These are phyloP conservation scores for Cocos nucifera DNA, from an alignment of 176 grass and related monocot species.

Conservation along the genomic window DNA sequence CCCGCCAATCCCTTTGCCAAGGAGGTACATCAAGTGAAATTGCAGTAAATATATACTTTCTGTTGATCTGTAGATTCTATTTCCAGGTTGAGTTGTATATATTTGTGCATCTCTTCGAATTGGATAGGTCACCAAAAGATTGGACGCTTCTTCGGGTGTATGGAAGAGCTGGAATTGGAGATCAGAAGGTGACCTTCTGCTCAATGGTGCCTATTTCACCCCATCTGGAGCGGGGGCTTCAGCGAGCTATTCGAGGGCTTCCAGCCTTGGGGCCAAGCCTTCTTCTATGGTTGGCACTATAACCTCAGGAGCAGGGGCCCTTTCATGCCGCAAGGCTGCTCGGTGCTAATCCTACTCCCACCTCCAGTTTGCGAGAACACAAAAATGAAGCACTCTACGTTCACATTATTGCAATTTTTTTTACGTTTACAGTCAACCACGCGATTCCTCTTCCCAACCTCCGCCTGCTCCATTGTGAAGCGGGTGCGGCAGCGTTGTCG, in stretches of 20 bases:
- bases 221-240: conserved; percentile 31
- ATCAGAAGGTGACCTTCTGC: conserved; percentile 35
- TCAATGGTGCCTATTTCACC: conserved; percentile 39
- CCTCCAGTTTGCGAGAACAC: too few species aligned
- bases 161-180: conserved; percentile 48
- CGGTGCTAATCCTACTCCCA: conserved; percentile 10
- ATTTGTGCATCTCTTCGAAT: not conserved
- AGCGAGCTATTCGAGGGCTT: conserved; percentile 34
- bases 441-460: too few species aligned
- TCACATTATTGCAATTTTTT: too few species aligned
- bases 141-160: conserved; percentile 2
- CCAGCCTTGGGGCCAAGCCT: conserved; percentile 39
- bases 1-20: conserved; percentile 27
- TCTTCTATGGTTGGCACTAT: conserved; percentile 29
- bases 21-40: conserved; percentile 12
- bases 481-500: too few species aligned
- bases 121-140: conserved; percentile 36
- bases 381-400: too few species aligned
- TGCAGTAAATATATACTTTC: not conserved
- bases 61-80: not conserved
- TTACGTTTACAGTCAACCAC: too few species aligned
- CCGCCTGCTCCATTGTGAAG: too few species aligned
- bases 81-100: too few species aligned
- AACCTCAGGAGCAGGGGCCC: conserved; percentile 16
- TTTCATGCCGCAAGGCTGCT: conserved; percentile 15